Conservation (phyloP, 2,329 filamentous ascomycete species). For the Eurotiales sp. region DNA sequence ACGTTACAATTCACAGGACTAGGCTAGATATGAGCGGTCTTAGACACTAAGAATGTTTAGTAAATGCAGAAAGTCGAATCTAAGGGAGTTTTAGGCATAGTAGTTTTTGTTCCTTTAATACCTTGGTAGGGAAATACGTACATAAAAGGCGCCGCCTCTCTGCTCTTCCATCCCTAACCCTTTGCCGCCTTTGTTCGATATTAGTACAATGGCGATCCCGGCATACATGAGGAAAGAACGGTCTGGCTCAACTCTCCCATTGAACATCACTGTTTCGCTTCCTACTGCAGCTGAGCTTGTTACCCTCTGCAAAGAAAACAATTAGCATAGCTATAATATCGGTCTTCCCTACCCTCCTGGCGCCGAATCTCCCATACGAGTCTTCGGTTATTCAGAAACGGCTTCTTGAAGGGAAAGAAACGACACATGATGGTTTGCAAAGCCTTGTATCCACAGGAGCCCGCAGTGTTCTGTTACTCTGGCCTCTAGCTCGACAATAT, state of each 20-base stretch:
- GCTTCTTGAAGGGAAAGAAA: constrained; percentile 4
- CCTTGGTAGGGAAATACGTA: too few species aligned
- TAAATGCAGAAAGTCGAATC: too few species aligned
- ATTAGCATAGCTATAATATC: constrained; percentile 1
- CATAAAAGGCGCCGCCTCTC: too few species aligned
- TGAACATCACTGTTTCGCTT: constrained; percentile 4
- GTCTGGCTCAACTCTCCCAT: constrained; percentile 5
- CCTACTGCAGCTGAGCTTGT: constrained; percentile 3
- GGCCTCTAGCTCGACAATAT: constrained; percentile 4
- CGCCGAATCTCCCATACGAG: neutral
- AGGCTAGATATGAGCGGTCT: too few species aligned
- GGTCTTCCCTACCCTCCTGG: constrained; percentile 4
- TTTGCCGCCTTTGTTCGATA: too few species aligned
- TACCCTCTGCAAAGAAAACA: constrained; percentile 5
- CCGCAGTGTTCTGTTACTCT: constrained; percentile 6
- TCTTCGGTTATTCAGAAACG: neutral
- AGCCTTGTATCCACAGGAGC: constrained; percentile 5
- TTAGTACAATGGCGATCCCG: neutral
- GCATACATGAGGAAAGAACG: constrained; percentile 6
- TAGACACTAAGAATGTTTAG: too few species aligned
- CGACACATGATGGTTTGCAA: constrained; percentile 3
- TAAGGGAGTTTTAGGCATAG: too few species aligned
- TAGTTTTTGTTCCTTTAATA: too few species aligned
- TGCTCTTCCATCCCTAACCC: too few species aligned
- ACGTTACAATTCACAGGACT: too few species aligned